Base-by-base conservation (phyloP, 352 stramenopile genomes). In the Pythium sukuiense region DNA sequence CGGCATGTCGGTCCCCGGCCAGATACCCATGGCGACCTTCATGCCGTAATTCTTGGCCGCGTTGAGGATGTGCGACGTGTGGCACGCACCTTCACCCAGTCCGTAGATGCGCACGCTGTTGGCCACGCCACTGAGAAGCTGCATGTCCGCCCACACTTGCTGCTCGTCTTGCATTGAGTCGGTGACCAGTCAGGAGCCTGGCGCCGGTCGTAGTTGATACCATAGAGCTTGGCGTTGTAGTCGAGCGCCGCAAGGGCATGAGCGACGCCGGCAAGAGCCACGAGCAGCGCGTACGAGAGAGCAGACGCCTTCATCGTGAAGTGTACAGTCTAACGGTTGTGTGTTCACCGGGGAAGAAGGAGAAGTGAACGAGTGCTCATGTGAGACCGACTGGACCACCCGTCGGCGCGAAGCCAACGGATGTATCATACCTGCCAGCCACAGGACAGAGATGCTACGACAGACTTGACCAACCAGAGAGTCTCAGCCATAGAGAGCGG, bases 201-300 rank as follows among this genome's bases (percentile, higher is more conserved):
- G 48, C 82, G 81, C 18, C 79, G 72, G 73, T 87, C 90, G 73
- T 91, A 93, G 75, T 93, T 91, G 62, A 90, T 68, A n/a, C 85
- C 83, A 30, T 81, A 76, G 59, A 93, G 72, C 35, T 74, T 80
- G 50, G 87, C 78, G 56, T 83, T 82, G 49, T 85, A 67, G 27
- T 58, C 30, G 20, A 53, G 54, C 13, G n/a, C 9, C 2, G 50
- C 54, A 26, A 56, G 43, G 18, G 55, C 35, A 32, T 48, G 24
- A 41, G 35, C 7, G 2, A 41, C 11, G 35, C 35, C 35, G 14
- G 9, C 35, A 41, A 41, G 7, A 11, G 35, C 11, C 35, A 11
- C 35, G 35, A 41, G 35, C 35, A 41, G 35, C 35, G 35, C 7
- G 35, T 41, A 41, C 35, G 35, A 41, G 12, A 41, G 35, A 41